Evolutionary conservation across 257 asterid genomes (phyloP).

Genomic region (Solanum chmielewskii): DNA sequence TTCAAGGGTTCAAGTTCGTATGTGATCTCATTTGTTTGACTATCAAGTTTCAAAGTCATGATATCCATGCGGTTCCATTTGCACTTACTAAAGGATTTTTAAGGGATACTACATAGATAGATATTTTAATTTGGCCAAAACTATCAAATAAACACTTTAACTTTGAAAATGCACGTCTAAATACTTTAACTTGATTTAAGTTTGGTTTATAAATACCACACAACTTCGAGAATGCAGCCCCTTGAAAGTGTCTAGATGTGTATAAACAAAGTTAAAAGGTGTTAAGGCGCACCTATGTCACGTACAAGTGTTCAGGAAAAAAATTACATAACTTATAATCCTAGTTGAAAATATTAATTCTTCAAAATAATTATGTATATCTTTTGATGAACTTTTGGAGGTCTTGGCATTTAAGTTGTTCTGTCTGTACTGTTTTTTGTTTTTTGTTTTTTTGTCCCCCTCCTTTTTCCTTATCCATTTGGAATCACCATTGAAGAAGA

Average conservation of each 20-base stretch:
- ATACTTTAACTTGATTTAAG: neutral
- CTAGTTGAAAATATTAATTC: neutral
- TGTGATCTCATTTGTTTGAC: constrained; percentile 7
- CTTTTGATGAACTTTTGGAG: neutral
- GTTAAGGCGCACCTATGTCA: neutral
- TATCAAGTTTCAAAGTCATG: neutral
- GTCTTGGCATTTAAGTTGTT: neutral
- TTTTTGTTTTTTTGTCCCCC: neutral
- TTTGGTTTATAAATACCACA: neutral
- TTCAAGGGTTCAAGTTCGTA: neutral
- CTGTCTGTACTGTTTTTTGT: neutral
- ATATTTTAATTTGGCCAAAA: neutral
- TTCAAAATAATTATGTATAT: neutral
- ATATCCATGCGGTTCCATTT: neutral
- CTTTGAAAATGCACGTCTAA: neutral
- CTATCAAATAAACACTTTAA: too few relatives aligned
- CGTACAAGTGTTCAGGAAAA: neutral
- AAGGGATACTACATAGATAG: neutral
- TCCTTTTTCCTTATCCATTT: neutral
- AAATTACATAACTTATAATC: neutral
- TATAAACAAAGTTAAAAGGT: neutral
- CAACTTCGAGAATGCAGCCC: neutral
- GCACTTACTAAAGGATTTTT: neutral
- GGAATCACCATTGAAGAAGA: neutral
- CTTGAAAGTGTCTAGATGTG: neutral